These are phyloP conservation scores for Bocquillonia castaneifolia DNA, from an alignment of 441 rosid genomes.

Conservation along the genomic window DNA sequence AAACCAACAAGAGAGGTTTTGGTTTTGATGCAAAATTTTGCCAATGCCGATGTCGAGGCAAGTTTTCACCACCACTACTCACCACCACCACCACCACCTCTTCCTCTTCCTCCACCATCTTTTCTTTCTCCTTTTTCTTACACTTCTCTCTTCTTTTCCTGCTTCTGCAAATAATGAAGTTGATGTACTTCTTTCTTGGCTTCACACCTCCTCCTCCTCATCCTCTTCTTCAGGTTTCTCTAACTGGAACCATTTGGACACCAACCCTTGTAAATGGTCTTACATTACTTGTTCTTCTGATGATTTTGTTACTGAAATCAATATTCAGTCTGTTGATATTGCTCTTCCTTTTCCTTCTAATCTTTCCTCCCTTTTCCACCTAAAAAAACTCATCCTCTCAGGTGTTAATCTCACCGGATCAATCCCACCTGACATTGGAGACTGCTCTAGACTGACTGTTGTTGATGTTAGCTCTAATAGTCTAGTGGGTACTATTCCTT, in stretches of 20 bases:
- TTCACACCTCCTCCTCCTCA: slow-evolving; percentile 46
- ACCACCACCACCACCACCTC: slow-evolving; percentile 25
- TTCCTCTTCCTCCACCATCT: slow-evolving; percentile 23
- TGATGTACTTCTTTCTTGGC: slow-evolving; percentile 63
- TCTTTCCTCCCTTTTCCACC: slow-evolving; percentile 49
- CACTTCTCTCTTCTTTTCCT: slow-evolving; percentile 25
- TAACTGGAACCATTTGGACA: slow-evolving; percentile 58
- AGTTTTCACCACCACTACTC: slow-evolving; percentile 33
- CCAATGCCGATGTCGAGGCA: slow-evolving; percentile 68
- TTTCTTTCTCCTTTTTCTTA: slow-evolving; percentile 28
- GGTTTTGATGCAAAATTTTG: slow-evolving; percentile 48
- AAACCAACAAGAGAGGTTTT: slow-evolving; percentile 48
- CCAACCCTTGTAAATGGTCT: slow-evolving; percentile 77
- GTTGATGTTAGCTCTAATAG: slow-evolving; percentile 64
- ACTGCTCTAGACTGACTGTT: slow-evolving; percentile 35
- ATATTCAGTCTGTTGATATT: slow-evolving; percentile 50
- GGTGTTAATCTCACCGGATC: slow-evolving; percentile 68
- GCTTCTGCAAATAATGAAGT: slow-evolving; percentile 49
- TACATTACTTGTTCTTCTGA: slow-evolving; percentile 62
- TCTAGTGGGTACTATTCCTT: slow-evolving; percentile 60
- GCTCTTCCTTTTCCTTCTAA: slow-evolving; percentile 51
- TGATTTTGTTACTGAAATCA: slow-evolving; percentile 59
- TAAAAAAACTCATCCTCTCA: slow-evolving; percentile 51
- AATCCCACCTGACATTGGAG: slow-evolving; percentile 53
- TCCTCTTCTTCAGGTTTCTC: slow-evolving; percentile 41